Percentiles rank a stretch among this genome's conserved stretches.
Conservation (phyloP, 139 green algal species). For the Tetradesmus lagerheimii region DNA sequence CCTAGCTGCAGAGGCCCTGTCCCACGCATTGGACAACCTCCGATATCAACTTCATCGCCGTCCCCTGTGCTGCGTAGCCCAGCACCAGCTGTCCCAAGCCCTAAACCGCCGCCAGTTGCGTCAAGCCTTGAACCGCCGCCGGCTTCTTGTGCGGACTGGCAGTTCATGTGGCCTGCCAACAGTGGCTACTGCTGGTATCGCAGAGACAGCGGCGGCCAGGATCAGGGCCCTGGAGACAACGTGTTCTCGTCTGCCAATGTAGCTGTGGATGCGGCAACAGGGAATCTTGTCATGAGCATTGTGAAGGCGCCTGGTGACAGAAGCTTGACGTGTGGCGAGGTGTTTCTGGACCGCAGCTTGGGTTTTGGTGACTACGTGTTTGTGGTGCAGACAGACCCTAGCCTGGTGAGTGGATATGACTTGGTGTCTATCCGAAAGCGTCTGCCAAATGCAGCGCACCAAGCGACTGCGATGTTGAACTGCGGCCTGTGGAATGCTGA, state of each 20-base stretch:
- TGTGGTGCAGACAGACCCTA: not conserved
- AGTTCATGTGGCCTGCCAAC: not conserved
- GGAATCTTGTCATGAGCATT: not conserved
- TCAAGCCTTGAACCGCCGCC: not conserved
- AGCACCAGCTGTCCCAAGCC: too few relatives aligned
- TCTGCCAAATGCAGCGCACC: too few relatives aligned
- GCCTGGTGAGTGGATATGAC: not conserved
- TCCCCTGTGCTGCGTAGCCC: not conserved
- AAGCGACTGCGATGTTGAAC: too few relatives aligned
- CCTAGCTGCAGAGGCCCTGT: not conserved
- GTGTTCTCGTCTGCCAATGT: not conserved
- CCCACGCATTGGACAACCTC: not conserved
- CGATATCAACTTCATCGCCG: not conserved
- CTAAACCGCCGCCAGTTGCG: not conserved
- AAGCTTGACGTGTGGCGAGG: not conserved
- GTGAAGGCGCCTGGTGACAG: not conserved
- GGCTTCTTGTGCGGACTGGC: not conserved
- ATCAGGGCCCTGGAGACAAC: conserved; percentile 17
- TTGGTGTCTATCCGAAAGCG: not conserved
- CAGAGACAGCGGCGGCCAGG: not conserved
- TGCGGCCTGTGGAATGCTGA: too few relatives aligned
- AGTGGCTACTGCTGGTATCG: conserved; percentile 5
- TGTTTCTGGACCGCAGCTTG: conserved; percentile 13
- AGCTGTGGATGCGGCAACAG: not conserved
- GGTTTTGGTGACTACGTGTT: conserved; percentile 29